These are phyloP conservation scores for Aspergillus melleus DNA, from an alignment of 2,329 filamentous ascomycete genomes.

Conservation along the genomic window DNA sequence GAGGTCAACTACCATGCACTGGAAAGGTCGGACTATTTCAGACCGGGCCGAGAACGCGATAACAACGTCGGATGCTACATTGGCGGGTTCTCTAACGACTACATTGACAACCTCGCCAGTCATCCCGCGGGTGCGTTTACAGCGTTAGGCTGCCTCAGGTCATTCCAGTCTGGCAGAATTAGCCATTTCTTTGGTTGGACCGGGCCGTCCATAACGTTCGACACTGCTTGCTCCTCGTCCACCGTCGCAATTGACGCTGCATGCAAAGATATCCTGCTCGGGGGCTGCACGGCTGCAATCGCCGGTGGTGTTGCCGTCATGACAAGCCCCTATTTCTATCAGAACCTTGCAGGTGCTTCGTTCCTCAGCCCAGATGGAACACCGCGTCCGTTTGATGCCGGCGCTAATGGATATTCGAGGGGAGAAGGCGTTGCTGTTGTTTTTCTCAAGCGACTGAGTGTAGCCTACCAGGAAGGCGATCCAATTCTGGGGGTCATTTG, in stretches of 20 bases:
- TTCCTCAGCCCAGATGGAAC: slow-evolving; percentile 5
- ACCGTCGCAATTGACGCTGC: slow-evolving; percentile 8
- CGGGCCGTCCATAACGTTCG: slow-evolving; percentile 23
- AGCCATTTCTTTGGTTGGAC: slow-evolving; percentile 47
- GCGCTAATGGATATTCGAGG: slow-evolving; percentile 11
- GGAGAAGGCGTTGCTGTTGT: slow-evolving; percentile 7
- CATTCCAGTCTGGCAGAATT: slow-evolving; percentile 28
- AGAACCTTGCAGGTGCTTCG: not conserved
- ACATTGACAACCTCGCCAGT: slow-evolving; percentile 26
- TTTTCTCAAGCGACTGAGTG: slow-evolving; percentile 32
- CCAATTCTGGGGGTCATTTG: slow-evolving; percentile 45
- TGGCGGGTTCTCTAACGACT: slow-evolving; percentile 24
- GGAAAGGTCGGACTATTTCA: slow-evolving; percentile 29
- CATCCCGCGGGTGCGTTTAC: slow-evolving; percentile 30
- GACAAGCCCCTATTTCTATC: slow-evolving; percentile 17
- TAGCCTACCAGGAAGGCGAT: slow-evolving; percentile 48
- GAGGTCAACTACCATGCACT: slow-evolving; percentile 32
- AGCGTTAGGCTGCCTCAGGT: slow-evolving; percentile 13
- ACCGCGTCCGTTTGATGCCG: slow-evolving; percentile 8
- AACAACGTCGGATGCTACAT: slow-evolving; percentile 28
- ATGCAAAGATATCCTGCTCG: not conserved
- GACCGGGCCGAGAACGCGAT: not conserved
- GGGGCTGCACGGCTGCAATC: slow-evolving; percentile 5
- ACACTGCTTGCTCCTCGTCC: slow-evolving; percentile 27
- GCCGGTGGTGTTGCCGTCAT: slow-evolving; percentile 37